Base-by-base conservation (phyloP, 495 filamentous ascomycete genomes). In the Beverwykella pulmonaria region DNA sequence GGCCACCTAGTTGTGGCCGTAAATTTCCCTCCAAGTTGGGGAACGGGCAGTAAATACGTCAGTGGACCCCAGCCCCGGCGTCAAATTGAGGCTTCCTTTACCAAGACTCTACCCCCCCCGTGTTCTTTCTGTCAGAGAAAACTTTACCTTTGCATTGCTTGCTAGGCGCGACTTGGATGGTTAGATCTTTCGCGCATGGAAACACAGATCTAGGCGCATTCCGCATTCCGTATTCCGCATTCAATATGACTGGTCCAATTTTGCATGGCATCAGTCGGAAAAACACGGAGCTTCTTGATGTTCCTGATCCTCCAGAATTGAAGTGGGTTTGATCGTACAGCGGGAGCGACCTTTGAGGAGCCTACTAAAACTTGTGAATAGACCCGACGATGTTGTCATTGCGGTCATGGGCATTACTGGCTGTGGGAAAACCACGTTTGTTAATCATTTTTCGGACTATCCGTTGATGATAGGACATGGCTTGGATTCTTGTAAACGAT, bases 321-420 rank as follows among this genome's bases (percentile, higher is more conserved):
- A 47, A 47, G 44, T 47, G n/a, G 20, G 44, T 34, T 34, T 47
- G 44, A 17, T 4, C 4, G n/a, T 17, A 7, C 4, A 47, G 15
- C 44, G 44, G n/a, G 20, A n/a, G 4, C 6, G 6, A 7, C 22
- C 10, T 29, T 26, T 29, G 49, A 14, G 12, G 9, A 29, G 8
- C 9, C 26, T 9, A 29, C 19, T 53, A 15, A 29, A 3, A 29
- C 25, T 25, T 29, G 30, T 12, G 12, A 29, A 15, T 22, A 53
- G 49, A 26, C 20, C 49, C 20, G 63, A 46, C 10, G 63, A 66
- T 41, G 32, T 67, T 22, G 34, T 79, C 26, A 70, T 80, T 49
- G 57, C 75, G 0, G 62, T 79, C 3, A 76, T 80, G 72, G 65
- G 65, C 14, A 17, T 63, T n/a, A 68, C 65, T 17, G 65, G 65